Percentiles rank a stretch among this genome's conserved stretches.
phyloP scores from a whole-genome alignment of 441 rosid genomes.

The Pelargonium cotyledonis region DNA sequence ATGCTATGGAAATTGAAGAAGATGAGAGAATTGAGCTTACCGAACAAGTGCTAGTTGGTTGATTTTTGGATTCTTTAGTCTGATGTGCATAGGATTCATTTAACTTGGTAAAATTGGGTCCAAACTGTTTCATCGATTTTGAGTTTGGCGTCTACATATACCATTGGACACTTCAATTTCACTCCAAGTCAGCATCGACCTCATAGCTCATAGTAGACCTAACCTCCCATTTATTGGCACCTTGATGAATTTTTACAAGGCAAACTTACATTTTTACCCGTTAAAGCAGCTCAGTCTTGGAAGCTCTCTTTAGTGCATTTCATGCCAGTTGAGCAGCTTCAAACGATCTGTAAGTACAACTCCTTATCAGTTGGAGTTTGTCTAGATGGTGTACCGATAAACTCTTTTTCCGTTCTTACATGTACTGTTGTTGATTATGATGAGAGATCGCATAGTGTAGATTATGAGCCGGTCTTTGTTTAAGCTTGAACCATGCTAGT shows the following conservation, averaged over 20 bases:
- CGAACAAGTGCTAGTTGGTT: conserved; percentile 11
- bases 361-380: conserved; percentile 7
- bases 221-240: conserved; percentile 7
- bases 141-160: not conserved
- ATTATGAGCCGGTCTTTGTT: conserved; percentile 4
- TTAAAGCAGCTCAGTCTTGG: conserved; percentile 1
- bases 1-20: conserved; percentile 12
- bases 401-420: not conserved
- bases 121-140: conserved; percentile 2
- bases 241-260: conserved; percentile 9
- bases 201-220: not conserved
- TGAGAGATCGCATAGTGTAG: conserved; percentile 13
- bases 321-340: not conserved
- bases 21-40: conserved; percentile 18
- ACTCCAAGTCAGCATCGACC: not conserved
- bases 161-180: not conserved
- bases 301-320: not conserved
- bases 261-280: conserved; percentile 2
- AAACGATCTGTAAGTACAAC: conserved; percentile 1
- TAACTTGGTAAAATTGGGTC: not conserved
- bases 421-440: conserved; percentile 10
- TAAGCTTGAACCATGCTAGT: conserved; percentile 6
- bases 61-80: conserved; percentile 14
- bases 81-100: conserved; percentile 9
- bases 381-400: not conserved